Percentiles rank a stretch among this genome's conserved stretches.
Conservation (phyloP, 306 rosid genomes). For the Morella rubra region DNA sequence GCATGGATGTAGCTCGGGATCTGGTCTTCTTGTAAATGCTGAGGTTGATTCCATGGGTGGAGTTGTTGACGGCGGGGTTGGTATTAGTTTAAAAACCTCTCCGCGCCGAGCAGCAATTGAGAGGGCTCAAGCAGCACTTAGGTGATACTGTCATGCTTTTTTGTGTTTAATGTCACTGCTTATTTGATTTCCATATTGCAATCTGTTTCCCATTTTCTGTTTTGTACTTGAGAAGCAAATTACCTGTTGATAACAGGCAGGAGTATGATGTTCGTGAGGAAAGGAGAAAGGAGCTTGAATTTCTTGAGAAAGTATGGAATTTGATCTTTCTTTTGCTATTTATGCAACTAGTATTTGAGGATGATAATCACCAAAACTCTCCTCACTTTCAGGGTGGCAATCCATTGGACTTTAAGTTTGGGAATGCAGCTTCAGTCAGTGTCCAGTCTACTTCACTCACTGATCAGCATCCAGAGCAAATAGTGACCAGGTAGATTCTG, state of each 20-base stretch:
- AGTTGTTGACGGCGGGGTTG: conserved; percentile 96
- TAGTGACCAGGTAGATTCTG: conserved; percentile 73
- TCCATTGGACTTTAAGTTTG: conserved; percentile 88
- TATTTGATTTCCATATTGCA: conserved; percentile 25
- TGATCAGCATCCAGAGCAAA: conserved; percentile 90
- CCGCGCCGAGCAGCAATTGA: conserved; percentile 86
- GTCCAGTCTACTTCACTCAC: conserved; percentile 95
- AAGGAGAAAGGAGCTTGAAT: conserved; percentile 89
- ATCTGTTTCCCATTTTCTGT: conserved; percentile 17
- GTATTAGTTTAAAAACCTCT: conserved; percentile 93
- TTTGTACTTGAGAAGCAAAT: conserved; percentile 19
- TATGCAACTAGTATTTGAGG: conserved; percentile 17
- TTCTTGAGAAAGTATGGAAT: conserved; percentile 88
- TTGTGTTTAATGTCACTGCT: background rate
- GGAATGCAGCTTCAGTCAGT: conserved; percentile 87
- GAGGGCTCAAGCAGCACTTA: conserved; percentile 94
- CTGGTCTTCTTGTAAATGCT: conserved; percentile 96
- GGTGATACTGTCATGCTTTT: conserved; percentile 47
- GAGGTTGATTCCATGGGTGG: conserved; percentile 99
- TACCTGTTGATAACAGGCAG: conserved; percentile 68
- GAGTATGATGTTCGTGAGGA: conserved; percentile 92
- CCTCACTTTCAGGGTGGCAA: conserved; percentile 83
- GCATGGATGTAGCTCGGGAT: conserved; percentile 83
- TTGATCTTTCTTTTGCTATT: conserved; percentile 28
- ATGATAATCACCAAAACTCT: conserved; percentile 22